phyloP scores from a whole-genome alignment of 176 grass and related monocot species.

The Phoenix dactylifera region DNA sequence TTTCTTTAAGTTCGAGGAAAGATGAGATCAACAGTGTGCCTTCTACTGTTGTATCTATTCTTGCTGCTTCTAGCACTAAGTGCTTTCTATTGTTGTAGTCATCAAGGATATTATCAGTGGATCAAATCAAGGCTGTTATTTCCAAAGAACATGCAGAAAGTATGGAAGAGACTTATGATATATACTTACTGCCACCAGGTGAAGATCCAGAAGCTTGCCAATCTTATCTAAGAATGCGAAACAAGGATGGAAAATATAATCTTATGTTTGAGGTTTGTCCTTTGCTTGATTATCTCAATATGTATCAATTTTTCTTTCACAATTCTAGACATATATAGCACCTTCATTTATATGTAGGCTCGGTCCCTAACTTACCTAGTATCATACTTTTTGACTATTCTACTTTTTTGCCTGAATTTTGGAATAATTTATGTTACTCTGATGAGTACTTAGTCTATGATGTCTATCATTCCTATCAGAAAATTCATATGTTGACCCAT shows the following conservation, averaged over 20 bases:
- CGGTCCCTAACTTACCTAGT: too few relatives aligned
- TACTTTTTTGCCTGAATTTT: too few relatives aligned
- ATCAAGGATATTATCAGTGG: constrained; percentile 38
- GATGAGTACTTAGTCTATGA: too few relatives aligned
- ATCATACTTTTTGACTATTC: too few relatives aligned
- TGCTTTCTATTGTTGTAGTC: constrained; percentile 44
- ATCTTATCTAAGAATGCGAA: constrained; percentile 95
- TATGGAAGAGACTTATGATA: constrained; percentile 93
- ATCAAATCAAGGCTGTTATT: constrained; percentile 77
- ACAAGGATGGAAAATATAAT: constrained; percentile 96
- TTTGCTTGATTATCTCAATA: constrained; percentile 11
- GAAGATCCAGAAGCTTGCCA: constrained; percentile 98
- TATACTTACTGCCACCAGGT: constrained; percentile 93
- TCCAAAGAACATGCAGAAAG: constrained; percentile 62
- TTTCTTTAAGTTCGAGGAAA: background rate
- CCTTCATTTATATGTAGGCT: too few relatives aligned
- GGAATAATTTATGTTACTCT: too few relatives aligned
- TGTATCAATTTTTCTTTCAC: too few relatives aligned
- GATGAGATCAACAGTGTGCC: too few relatives aligned
- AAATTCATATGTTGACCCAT: too few relatives aligned
- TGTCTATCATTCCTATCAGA: too few relatives aligned
- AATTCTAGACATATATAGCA: too few relatives aligned
- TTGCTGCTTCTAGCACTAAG: background rate
- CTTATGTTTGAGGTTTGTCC: constrained; percentile 91
- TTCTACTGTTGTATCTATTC: background rate